Evolutionary conservation across 2,329 filamentous ascomycete genomes (phyloP).

Genomic region (Emergomyces africanus): DNA sequence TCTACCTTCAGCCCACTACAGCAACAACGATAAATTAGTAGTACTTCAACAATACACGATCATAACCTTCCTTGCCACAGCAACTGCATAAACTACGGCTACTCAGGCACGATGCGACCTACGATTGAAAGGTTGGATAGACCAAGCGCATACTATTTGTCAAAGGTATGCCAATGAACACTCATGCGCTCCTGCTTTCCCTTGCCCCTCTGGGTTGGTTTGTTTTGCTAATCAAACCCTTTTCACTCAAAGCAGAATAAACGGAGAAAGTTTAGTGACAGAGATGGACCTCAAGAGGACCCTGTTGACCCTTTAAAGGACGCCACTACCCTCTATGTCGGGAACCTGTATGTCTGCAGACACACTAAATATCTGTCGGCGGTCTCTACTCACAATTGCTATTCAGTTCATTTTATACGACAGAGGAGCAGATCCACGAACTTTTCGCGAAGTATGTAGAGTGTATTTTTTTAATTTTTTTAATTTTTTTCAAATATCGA

Average conservation of each 20-base stretch:
- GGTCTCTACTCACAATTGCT: background rate
- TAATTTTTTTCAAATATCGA: no score
- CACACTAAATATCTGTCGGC: background rate
- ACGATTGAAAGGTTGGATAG: slow-evolving; percentile 89
- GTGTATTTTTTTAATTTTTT: no score
- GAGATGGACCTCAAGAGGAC: slow-evolving; percentile 45
- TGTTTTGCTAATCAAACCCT: background rate
- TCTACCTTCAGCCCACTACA: no score
- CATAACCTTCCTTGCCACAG: background rate
- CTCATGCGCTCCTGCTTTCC: background rate
- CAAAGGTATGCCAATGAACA: slow-evolving; percentile 46
- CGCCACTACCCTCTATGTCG: slow-evolving; percentile 92
- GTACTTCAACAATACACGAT: background rate
- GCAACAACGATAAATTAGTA: no score
- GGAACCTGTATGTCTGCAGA: slow-evolving; percentile 69
- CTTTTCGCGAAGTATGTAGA: slow-evolving; percentile 65
- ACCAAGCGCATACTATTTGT: slow-evolving; percentile 85
- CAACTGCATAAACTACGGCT: background rate
- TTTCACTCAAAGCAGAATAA: slow-evolving; percentile 48
- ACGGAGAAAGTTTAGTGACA: slow-evolving; percentile 49
- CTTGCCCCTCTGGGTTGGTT: background rate
- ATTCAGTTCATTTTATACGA: slow-evolving; percentile 91
- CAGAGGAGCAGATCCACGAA: slow-evolving; percentile 97
- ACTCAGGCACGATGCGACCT: slow-evolving; percentile 17
- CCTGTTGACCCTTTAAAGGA: slow-evolving; percentile 68